A percentile compares a stretch with the other conserved stretches of the same genome.
These are phyloP conservation scores for Rhodomyrtus tomentosa DNA, from an alignment of 345 rosid genomes.

Conservation along the genomic window DNA sequence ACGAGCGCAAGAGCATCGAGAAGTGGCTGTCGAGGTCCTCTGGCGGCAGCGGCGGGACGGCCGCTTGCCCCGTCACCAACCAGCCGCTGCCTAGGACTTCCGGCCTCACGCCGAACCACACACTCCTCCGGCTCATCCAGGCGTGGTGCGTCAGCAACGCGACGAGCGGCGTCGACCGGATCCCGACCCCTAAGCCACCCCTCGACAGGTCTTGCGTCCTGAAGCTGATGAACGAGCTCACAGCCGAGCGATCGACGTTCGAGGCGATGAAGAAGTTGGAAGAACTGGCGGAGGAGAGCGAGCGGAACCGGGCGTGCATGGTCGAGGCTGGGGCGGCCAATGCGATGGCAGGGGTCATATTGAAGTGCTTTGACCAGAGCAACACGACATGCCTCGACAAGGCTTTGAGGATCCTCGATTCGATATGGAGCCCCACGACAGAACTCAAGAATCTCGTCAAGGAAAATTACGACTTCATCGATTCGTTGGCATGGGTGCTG, in stretches of 20 bases:
- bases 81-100: slow-evolving; percentile 29
- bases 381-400: slow-evolving; percentile 13
- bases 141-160: slow-evolving; percentile 28
- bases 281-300: slow-evolving; percentile 13
- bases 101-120: slow-evolving; percentile 42
- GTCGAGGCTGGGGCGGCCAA: slow-evolving; percentile 18
- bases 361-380: slow-evolving; percentile 6
- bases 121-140: slow-evolving; percentile 35
- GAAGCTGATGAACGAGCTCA: slow-evolving; percentile 21
- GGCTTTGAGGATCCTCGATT: slow-evolving; percentile 20
- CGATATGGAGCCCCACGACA: slow-evolving; percentile 13
- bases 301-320: slow-evolving; percentile 18
- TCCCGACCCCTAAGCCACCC: slow-evolving; percentile 21
- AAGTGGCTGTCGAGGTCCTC: slow-evolving; percentile 25
- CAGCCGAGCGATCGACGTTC: neutral
- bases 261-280: slow-evolving; percentile 22
- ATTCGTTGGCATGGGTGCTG: slow-evolving; percentile 27
- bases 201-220: slow-evolving; percentile 7
- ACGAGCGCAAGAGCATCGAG: slow-evolving; percentile 52
- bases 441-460: slow-evolving; percentile 16
- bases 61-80: slow-evolving; percentile 43
- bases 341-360: slow-evolving; percentile 10
- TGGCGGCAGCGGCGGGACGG: neutral
- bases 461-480: slow-evolving; percentile 16
- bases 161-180: slow-evolving; percentile 8